A percentile compares a stretch with the other conserved stretches of the same genome.
phyloP scores from a whole-genome alignment of 2,329 filamentous ascomycete genomes.

The Penicillium sp. region DNA sequence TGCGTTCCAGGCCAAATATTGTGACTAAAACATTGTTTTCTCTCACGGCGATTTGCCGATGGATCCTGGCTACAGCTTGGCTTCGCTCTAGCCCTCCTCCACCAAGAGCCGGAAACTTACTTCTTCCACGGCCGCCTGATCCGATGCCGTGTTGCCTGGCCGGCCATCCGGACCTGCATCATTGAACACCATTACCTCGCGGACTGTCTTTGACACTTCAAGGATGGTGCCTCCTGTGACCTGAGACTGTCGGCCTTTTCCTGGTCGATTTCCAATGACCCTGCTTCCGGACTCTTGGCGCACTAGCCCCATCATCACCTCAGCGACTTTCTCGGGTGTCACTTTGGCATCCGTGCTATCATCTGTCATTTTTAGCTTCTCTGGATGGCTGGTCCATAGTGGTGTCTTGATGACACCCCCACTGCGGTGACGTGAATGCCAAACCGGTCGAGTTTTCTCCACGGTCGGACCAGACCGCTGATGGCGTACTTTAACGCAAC shows the following conservation, averaged over 20 bases:
- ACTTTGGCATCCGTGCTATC: slow-evolving; percentile 50
- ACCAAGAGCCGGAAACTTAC: slow-evolving; percentile 48
- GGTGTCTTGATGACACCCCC: slow-evolving; percentile 58
- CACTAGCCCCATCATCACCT: slow-evolving; percentile 52
- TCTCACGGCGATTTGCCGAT: slow-evolving; percentile 1
- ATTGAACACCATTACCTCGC: slow-evolving; percentile 46
- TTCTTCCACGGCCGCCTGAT: slow-evolving; percentile 36
- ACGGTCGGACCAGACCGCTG: slow-evolving; percentile 44
- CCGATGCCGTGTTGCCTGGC: slow-evolving; percentile 44
- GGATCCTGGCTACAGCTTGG: slow-evolving; percentile 19
- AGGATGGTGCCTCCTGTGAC: slow-evolving; percentile 49
- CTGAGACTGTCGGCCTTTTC: slow-evolving; percentile 25
- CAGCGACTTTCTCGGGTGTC: slow-evolving; percentile 55
- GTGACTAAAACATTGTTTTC: neutral
- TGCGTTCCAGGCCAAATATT: too few relatives aligned
- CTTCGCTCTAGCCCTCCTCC: slow-evolving; percentile 45
- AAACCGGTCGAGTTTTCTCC: slow-evolving; percentile 44
- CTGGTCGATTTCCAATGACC: slow-evolving; percentile 28
- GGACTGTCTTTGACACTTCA: slow-evolving; percentile 51
- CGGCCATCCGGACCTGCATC: slow-evolving; percentile 49
- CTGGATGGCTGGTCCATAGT: slow-evolving; percentile 56
- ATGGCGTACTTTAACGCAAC: slow-evolving; percentile 46
- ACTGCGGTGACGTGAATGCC: slow-evolving; percentile 56
- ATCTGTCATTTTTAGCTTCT: slow-evolving; percentile 51
- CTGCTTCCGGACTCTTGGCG: slow-evolving; percentile 43